phyloP scores from a whole-genome alignment of 345 rosid genomes.

The Bruguiera parviflora region DNA sequence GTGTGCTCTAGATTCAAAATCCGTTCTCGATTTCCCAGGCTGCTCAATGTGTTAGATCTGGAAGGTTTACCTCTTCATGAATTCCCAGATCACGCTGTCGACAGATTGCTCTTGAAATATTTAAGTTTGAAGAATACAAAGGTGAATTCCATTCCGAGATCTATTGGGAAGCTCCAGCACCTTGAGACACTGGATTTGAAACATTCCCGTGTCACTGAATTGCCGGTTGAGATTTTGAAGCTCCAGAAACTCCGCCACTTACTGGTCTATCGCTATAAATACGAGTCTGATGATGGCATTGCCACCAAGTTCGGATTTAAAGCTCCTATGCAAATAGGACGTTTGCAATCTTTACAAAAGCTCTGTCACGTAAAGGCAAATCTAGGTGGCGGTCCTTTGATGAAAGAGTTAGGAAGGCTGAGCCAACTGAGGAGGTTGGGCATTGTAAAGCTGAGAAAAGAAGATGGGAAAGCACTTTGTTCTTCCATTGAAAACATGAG shows the following conservation, averaged over 20 bases:
- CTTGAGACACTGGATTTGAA: constrained; percentile 33
- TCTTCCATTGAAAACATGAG: constrained; percentile 18
- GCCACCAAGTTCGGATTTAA: constrained; percentile 17
- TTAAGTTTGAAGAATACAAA: constrained; percentile 24
- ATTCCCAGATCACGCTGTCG: constrained; percentile 23
- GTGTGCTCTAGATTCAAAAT: constrained; percentile 2
- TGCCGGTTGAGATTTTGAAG: constrained; percentile 26
- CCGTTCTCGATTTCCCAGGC: constrained; percentile 2
- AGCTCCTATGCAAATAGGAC: constrained; percentile 18
- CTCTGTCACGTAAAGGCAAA: constrained; percentile 12
- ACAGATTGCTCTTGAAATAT: constrained; percentile 15
- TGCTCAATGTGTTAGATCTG: constrained; percentile 24
- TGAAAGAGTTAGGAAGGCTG: constrained; percentile 12
- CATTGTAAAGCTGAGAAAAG: constrained; percentile 15
- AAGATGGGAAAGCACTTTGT: constrained; percentile 16
- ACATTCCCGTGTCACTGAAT: constrained; percentile 14
- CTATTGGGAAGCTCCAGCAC: constrained; percentile 30
- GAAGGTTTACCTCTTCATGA: constrained; percentile 20
- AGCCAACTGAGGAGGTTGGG: constrained; percentile 14
- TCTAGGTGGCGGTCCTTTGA: constrained; percentile 2
- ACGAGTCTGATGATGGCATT: constrained; percentile 14
- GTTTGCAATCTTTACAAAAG: constrained; percentile 10
- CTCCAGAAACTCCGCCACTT: constrained; percentile 26
- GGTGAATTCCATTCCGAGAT: constrained; percentile 20
- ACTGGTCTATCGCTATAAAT: constrained; percentile 17